Evolutionary conservation across 164 flowering plant species (phyloP).

Genomic region (Warburgia ugandensis): DNA sequence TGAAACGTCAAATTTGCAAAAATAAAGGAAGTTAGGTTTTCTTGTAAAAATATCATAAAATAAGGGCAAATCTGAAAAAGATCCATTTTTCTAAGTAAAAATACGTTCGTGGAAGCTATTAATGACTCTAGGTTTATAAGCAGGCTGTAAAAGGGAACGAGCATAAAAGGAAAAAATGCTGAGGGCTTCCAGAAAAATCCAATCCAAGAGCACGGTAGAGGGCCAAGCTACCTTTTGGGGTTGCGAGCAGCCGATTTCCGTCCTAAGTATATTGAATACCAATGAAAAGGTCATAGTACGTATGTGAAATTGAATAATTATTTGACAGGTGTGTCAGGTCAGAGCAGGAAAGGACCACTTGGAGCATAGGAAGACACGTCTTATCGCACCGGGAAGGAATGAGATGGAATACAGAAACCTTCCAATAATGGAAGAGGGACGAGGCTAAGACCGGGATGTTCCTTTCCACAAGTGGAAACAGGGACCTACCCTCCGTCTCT

Average conservation of each 20-base stretch:
- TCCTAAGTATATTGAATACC: no score
- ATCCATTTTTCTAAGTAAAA: no score
- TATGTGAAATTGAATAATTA: slow-evolving; percentile 22
- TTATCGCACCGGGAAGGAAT: slow-evolving; percentile 1
- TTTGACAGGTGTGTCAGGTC: background rate
- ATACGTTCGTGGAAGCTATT: background rate
- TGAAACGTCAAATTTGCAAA: no score
- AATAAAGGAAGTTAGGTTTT: no score
- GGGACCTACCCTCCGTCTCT: no score
- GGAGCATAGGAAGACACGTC: background rate
- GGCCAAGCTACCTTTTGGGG: slow-evolving; percentile 43
- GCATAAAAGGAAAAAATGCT: slow-evolving; percentile 52
- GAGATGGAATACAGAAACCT: background rate
- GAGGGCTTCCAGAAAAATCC: slow-evolving; percentile 49
- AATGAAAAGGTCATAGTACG: background rate
- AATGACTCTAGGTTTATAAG: background rate
- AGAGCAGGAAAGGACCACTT: background rate
- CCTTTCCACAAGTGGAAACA: no score
- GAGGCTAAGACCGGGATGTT: no score
- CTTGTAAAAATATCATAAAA: no score
- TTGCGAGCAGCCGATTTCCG: slow-evolving; percentile 20
- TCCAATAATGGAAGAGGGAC: slow-evolving; percentile 8
- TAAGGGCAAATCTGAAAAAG: background rate
- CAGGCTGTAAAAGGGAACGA: slow-evolving; percentile 27
- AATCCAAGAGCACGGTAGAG: slow-evolving; percentile 75